Percentiles rank a stretch among this genome's conserved stretches.
phyloP scores from a whole-genome alignment of 2,329 filamentous ascomycete species.

The Xylaria polymorpha region DNA sequence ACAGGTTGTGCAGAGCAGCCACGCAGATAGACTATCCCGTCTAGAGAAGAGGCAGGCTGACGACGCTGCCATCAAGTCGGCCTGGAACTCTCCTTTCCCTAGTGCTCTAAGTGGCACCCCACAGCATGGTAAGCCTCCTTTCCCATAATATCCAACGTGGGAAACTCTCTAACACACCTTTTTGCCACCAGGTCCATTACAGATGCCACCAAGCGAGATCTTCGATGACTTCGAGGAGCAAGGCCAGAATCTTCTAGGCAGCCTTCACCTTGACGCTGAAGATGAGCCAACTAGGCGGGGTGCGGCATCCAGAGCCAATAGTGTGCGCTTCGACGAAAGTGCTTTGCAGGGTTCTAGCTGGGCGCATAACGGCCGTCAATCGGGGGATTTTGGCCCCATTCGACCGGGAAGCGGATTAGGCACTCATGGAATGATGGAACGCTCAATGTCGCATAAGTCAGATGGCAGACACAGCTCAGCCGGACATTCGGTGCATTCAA shows the following conservation, averaged over 20 bases:
- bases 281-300: constrained; percentile 87
- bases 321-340: constrained; percentile 96
- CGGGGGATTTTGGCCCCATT: constrained; percentile 81
- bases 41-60: constrained; percentile 76
- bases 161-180: constrained; percentile 7
- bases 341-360: constrained; percentile 89
- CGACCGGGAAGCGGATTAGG: constrained; percentile 84
- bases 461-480: constrained; percentile 94
- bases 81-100: constrained; percentile 96
- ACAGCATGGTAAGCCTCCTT: constrained; percentile 76
- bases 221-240: constrained; percentile 94
- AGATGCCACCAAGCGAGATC: constrained; percentile 82
- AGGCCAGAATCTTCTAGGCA: constrained; percentile 80
- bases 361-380: constrained; percentile 83
- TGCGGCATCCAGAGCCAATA: constrained; percentile 91
- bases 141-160: constrained; percentile 20
- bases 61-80: constrained; percentile 79
- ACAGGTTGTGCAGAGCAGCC: constrained; percentile 70
- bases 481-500: constrained; percentile 79
- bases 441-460: constrained; percentile 92
- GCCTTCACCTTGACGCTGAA: constrained; percentile 85
- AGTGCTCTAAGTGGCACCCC: constrained; percentile 83
- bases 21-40: constrained; percentile 70
- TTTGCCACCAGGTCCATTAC: constrained; percentile 73
- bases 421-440: constrained; percentile 84